Evolutionary conservation across 495 filamentous ascomycete species (phyloP), one percentile per base, ranked within the genome.

Genomic region (Podospora pseudopauciseta): DNA sequence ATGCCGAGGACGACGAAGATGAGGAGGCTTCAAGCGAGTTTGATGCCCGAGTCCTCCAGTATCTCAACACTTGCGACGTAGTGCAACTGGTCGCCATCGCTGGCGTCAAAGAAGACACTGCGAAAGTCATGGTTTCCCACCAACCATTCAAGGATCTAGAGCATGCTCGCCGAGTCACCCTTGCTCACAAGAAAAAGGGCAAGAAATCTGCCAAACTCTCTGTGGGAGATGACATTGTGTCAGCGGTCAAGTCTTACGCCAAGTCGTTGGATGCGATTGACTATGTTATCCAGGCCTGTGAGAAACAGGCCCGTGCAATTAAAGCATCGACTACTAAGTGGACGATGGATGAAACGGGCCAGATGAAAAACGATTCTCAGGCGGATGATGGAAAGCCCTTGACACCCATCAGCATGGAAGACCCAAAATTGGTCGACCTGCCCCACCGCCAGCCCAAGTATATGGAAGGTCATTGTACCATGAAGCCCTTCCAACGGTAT

Each of bases 401-500:
- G 32, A 78, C 77, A 2, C 78, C 78, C 1, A 59, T 69, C 5
- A 77, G 72, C 63, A 19, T 75, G 9, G 61, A 69, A 18, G 76
- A 69, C 28, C 64, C 65, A 15, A 75, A 72, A 26, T 64, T 76
- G 13, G 66, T 71, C 15, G 67, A 73, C 0, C 70, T 80, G 7
- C 82, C 81, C 0, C 70, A 82, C 65, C 82, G 91, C 19, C 81
- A 87, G 54, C 95, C 95, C 1, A 77, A 82, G 5, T 85, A 89
- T 60, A 92, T 98, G 89, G 80, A 81, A 2, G 82, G 90, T 3
- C 84, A 89, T 68, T 80, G 92, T 62, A 77, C 83, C 18, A 85
- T 99, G 77, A 97, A 97, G 75, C 88, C 94, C 58, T 98, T 97
- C 71, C 95, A 99, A 76, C 76, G 98, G 56, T 92, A 97, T 28